Base-by-base conservation (phyloP, 768 basidiomycete genomes). In the Tephrocybe sp. region DNA sequence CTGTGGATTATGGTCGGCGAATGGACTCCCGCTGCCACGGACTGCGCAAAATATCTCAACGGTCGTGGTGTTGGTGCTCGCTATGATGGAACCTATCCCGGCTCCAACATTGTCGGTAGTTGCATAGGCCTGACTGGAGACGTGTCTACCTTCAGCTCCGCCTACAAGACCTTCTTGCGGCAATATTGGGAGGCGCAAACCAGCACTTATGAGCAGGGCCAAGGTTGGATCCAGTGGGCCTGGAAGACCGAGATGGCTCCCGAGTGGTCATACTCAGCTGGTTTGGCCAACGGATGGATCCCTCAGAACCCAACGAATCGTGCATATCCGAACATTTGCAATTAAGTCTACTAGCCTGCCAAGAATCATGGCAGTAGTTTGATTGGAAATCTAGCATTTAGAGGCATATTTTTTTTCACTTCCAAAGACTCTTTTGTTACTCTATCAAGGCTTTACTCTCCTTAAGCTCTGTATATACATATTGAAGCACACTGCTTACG, bases 181-280 rank as follows among this genome's bases (percentile, higher is more conserved):
- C 78, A 89, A 63, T 82, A 75, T 65, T 96, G 85, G 85, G 92
- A 93, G 63, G 91, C 88, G 0, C 93, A 95, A 68, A 80, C 82
- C 13, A 83, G 77, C 45, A 74, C 89, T 3, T 91, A 76, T 53
- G 89, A 91, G 72, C 70, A 70, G 45, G 83, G 72, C n/a, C 70
- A 74, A 43, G 89, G 88, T 3, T 91, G 89, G 89, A 65, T 89
- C 19, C 81, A 84, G 64, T 90, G 89, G 89, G 82, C 87, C 1
- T 92, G 89, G 89, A 92, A 92, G 70, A 66, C 89, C 0, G 90
- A 92, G 66, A 70, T 70, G 54, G 85, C 89, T 2, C 88, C 91
- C 55, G 94, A 96, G 51, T 97, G 94, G 94, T 78, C 87, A 0
- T 96, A 96, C 72, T 80, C 88, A 56, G 84, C 87, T 39, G 92